Evolutionary conservation across 495 filamentous ascomycete species (phyloP), one percentile per base, ranked within the genome.

Genomic region (Penicillium manginii): DNA sequence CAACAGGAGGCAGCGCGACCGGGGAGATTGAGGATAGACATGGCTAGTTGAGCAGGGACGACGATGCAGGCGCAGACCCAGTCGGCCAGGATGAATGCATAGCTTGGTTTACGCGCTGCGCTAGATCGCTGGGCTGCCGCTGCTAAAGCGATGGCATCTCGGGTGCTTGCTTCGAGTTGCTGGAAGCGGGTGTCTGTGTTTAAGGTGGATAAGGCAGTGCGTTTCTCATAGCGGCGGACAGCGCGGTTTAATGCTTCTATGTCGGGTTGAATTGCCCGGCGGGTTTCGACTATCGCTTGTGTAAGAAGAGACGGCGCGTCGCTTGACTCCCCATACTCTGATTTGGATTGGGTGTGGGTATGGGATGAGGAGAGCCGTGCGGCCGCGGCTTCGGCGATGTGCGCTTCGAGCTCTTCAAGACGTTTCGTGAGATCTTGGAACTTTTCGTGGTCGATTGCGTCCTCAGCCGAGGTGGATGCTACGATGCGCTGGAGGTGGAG

Each of bases 171-270:
- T 55, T 96, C 88, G 15, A 97, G 73, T 22, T 84, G 81, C 22
- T 81, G 78, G 35, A 98, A 81, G 17, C 90, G 84, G 17, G 82
- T 81, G 47, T 98, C 92, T 10, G 86, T 93, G 60, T 93, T 86
- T 52, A 87, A 80, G 0, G 86, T 75, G 18, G 88, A 82, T 2
- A 93, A 71, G 0, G 88, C 86, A 11, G 87, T 85, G 56, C 91
- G 88, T 70, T 96, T 97, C 76, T 98, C 94, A 62, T 97, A 97
- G n/a, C 91, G 86, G 14, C 94, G 83, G 29, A 98, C 88, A 0
- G 94, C 94, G 18, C 94, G 88, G 57, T 90, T 93, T 35, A 98
- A 74, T 4, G 91, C 91, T 61, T 98, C 94, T 29, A 97, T 80
- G 43, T 97, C 91, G 1, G 91, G 86, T 40, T 91, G 89, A 18